Conservation (phyloP, 306 rosid species). For the Coriaria nepalensis region DNA sequence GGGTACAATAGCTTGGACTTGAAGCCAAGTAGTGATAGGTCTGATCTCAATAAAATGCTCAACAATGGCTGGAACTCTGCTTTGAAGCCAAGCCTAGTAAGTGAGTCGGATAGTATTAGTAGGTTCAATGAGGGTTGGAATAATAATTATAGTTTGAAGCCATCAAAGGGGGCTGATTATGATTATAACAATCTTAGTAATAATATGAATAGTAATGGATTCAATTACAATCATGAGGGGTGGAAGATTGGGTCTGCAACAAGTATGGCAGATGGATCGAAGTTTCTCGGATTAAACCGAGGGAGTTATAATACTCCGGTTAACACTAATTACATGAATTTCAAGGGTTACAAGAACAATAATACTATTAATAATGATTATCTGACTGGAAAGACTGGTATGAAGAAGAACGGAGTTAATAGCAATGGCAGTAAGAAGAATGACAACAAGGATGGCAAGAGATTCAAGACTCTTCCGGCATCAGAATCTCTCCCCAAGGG, state of each 20-base stretch:
- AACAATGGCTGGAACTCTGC: slow-evolving; percentile 8
- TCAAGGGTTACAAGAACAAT: slow-evolving; percentile 34
- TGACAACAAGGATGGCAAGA: slow-evolving; percentile 42
- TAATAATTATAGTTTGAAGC: slow-evolving; percentile 13
- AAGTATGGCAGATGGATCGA: slow-evolving; percentile 22
- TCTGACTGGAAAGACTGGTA: slow-evolving; percentile 21
- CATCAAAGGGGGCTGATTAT: neutral
- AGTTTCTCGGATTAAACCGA: slow-evolving; percentile 57
- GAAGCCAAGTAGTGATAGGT: neutral
- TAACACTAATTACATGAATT: slow-evolving; percentile 20
- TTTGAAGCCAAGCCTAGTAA: slow-evolving; percentile 9
- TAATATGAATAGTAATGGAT: no score
- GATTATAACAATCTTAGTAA: no score
- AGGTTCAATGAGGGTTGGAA: slow-evolving; percentile 24
- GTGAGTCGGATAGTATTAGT: slow-evolving; percentile 14
- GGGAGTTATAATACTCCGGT: slow-evolving; percentile 62
- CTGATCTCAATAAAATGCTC: slow-evolving; percentile 1
- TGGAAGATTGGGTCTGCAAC: slow-evolving; percentile 30
- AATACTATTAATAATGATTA: slow-evolving; percentile 33
- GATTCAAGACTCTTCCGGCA: slow-evolving; percentile 73
- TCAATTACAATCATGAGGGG: neutral
- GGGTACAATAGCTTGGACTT: neutral
- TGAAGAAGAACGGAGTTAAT: slow-evolving; percentile 32
- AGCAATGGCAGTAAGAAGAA: slow-evolving; percentile 34
- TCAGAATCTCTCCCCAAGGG: slow-evolving; percentile 65